Evolutionary conservation across 441 rosid species (phyloP).

Genomic region (Brassica balearica): DNA sequence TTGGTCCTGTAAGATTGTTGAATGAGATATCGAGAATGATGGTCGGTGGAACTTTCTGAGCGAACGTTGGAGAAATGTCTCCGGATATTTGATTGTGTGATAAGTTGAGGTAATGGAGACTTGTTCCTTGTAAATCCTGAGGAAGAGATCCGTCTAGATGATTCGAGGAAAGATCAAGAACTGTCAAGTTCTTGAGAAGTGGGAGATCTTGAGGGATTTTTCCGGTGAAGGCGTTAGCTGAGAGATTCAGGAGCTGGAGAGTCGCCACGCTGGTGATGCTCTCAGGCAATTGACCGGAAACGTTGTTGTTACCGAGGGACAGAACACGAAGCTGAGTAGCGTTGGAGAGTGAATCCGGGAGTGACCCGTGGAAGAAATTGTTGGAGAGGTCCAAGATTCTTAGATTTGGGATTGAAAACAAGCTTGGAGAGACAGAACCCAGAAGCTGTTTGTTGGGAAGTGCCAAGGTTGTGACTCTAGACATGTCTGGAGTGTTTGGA

Average conservation of each 20-base stretch:
- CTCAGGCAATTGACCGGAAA: slow-evolving; percentile 68
- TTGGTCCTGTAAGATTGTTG: slow-evolving; percentile 82
- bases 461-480: slow-evolving; percentile 71
- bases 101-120: slow-evolving; percentile 63
- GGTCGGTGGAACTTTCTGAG: slow-evolving; percentile 51
- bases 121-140: slow-evolving; percentile 56
- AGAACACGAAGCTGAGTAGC: slow-evolving; percentile 65
- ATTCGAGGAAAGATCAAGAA: slow-evolving; percentile 81
- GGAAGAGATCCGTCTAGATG: slow-evolving; percentile 71
- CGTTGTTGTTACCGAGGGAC: slow-evolving; percentile 66
- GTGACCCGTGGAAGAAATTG: slow-evolving; percentile 74
- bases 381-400: slow-evolving; percentile 71
- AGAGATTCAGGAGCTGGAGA: slow-evolving; percentile 74
- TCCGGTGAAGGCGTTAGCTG: slow-evolving; percentile 75
- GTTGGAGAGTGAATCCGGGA: slow-evolving; percentile 64
- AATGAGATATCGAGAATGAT: slow-evolving; percentile 75
- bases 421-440: slow-evolving; percentile 64
- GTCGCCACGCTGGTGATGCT: slow-evolving; percentile 46
- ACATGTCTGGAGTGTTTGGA: slow-evolving; percentile 53
- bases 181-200: slow-evolving; percentile 57
- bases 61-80: slow-evolving; percentile 58
- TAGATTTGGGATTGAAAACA: slow-evolving; percentile 64
- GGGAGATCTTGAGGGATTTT: slow-evolving; percentile 61
- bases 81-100: slow-evolving; percentile 78
- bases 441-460: slow-evolving; percentile 72